Conservation (phyloP, 2,329 filamentous ascomycete genomes). For the Colletotrichum higginsianum region DNA sequence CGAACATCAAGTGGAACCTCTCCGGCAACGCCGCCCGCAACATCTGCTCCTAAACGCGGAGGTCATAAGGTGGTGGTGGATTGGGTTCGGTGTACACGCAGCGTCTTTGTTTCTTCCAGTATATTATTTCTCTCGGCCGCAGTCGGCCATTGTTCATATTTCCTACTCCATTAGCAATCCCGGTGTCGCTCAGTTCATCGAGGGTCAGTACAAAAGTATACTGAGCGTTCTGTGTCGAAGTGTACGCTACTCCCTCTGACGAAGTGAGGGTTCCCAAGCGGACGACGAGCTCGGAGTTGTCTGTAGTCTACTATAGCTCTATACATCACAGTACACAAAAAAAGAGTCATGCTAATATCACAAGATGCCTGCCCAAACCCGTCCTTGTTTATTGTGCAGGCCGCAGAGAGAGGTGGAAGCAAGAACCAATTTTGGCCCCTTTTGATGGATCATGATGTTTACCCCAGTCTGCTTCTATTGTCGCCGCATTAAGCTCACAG, state of each 20-base stretch:
- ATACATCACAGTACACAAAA: not conserved
- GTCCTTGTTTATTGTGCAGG: not conserved
- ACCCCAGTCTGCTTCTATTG: not conserved
- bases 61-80: not conserved
- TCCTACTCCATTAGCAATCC: not conserved
- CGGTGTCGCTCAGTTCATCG: not conserved
- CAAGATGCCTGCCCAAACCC: no score
- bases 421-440: not conserved
- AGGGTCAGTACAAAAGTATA: not conserved
- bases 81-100: not conserved
- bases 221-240: not conserved
- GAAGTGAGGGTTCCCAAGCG: not conserved
- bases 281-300: not conserved
- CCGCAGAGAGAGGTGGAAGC: not conserved
- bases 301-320: not conserved
- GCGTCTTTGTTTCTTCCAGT: slow-evolving; percentile 16
- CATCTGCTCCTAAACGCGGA: slow-evolving; percentile 54
- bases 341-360: not conserved
- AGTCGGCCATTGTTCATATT: slow-evolving; percentile 14
- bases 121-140: slow-evolving; percentile 8
- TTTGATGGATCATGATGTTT: not conserved
- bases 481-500: not conserved
- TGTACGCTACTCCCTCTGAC: no score
- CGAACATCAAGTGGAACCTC: slow-evolving; percentile 66
- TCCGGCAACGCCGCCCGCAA: slow-evolving; percentile 60